A percentile compares a stretch with the other conserved stretches of the same genome.
Conservation (phyloP, 139 green algal species). For the Deuterostichococcus epilithicus region DNA sequence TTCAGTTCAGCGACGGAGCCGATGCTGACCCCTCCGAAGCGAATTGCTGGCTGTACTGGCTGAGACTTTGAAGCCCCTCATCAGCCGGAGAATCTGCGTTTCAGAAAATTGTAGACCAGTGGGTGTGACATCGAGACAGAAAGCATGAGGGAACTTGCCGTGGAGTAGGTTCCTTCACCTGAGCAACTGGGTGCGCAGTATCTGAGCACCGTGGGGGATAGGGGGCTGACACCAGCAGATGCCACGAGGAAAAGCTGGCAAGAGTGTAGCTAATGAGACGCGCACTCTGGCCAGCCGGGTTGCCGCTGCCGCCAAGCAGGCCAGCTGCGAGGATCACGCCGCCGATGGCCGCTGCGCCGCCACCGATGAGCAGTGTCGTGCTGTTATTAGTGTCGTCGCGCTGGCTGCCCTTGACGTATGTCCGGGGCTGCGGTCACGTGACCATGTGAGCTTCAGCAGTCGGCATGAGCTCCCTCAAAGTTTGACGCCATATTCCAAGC, state of each 20-base stretch:
- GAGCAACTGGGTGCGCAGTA: too few species aligned
- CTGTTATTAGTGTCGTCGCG: background rate
- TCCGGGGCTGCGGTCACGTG: slow-evolving; percentile 2
- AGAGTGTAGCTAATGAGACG: too few species aligned
- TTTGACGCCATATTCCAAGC: too few species aligned
- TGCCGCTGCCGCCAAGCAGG: background rate
- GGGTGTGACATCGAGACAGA: too few species aligned
- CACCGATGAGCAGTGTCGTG: slow-evolving; percentile 4
- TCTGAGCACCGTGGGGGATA: too few species aligned
- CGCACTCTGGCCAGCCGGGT: background rate
- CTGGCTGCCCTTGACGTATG: slow-evolving; percentile 3
- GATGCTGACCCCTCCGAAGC: background rate
- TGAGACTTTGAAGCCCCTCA: background rate
- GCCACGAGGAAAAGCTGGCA: too few species aligned
- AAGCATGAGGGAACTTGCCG: too few species aligned
- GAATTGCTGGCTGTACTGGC: background rate
- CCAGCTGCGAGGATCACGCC: background rate
- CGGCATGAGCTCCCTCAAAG: background rate
- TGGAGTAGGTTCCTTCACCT: too few species aligned
- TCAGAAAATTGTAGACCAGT: too few species aligned
- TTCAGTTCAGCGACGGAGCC: background rate
- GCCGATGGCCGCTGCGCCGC: background rate
- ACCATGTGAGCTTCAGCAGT: background rate
- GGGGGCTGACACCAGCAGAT: too few species aligned
- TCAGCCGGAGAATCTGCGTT: background rate